These are phyloP conservation scores for Graphiopsis chlorocephala DNA, from an alignment of 2,329 filamentous ascomycete genomes.

Conservation along the genomic window DNA sequence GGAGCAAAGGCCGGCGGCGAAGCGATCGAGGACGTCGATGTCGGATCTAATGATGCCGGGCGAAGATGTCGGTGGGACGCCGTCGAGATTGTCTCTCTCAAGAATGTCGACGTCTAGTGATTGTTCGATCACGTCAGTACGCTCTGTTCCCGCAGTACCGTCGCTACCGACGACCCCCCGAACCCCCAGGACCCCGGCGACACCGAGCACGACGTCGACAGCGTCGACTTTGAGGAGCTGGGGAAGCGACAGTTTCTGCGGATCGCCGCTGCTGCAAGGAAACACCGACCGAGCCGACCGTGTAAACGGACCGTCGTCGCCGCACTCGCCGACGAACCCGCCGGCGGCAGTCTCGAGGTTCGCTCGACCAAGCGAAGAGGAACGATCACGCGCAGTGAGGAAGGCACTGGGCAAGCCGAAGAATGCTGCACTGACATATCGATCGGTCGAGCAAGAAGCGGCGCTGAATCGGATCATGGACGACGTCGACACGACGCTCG, in stretches of 20 bases:
- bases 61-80: not conserved
- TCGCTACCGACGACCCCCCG: not conserved
- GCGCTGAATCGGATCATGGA: not conserved
- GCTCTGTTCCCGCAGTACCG: not conserved
- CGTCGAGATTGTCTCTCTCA: not conserved
- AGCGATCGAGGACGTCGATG: slow-evolving; percentile 2
- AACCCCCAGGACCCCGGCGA: not conserved
- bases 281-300: too few relatives aligned
- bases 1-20: not conserved
- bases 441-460: not conserved
- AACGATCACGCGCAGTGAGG: not conserved
- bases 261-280: not conserved
- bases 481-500: not conserved
- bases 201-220: not conserved
- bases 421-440: not conserved
- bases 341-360: not conserved
- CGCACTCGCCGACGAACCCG: not conserved
- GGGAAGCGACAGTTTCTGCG: not conserved
- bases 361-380: not conserved
- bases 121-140: not conserved
- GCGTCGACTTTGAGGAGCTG: not conserved
- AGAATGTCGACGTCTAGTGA: not conserved
- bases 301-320: not conserved
- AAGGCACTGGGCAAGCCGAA: not conserved
- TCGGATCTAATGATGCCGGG: not conserved